Percentiles rank a stretch among this genome's conserved stretches.
phyloP scores from a whole-genome alignment of 257 asterid species.

The Plantago ovata region DNA sequence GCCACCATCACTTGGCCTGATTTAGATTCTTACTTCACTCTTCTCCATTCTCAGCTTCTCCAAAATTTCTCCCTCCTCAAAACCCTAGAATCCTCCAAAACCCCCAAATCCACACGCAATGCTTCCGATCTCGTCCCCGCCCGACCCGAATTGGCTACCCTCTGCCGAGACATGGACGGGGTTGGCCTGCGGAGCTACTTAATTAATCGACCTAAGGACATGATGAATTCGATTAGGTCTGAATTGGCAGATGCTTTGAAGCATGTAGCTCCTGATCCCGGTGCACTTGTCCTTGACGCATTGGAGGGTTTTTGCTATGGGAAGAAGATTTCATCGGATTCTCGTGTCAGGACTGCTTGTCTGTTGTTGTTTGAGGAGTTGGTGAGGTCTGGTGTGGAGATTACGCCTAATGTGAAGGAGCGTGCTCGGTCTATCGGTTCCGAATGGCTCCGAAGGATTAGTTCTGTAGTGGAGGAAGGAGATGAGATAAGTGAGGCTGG shows the following conservation, averaged over 20 bases:
- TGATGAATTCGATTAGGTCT: constrained; percentile 36
- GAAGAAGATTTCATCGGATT: constrained; percentile 9
- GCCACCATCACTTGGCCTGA: constrained; percentile 39
- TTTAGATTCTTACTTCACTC: constrained; percentile 42
- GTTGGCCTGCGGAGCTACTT: constrained; percentile 43
- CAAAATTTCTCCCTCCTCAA: constrained; percentile 34
- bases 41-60: constrained; percentile 40
- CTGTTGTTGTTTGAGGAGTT: constrained; percentile 55
- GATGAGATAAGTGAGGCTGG: constrained; percentile 33
- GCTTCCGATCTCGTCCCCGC: constrained; percentile 30
- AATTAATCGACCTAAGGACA: constrained; percentile 45
- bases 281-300: constrained; percentile 45
- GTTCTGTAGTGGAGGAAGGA: constrained; percentile 30
- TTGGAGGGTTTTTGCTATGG: constrained; percentile 40
- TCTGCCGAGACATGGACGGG: constrained; percentile 57
- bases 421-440: constrained; percentile 35
- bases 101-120: constrained; percentile 14
- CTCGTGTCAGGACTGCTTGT: constrained; percentile 38
- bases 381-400: constrained; percentile 38
- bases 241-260: constrained; percentile 56
- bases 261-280: constrained; percentile 48
- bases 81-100: constrained; percentile 22
- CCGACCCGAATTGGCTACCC: constrained; percentile 43
- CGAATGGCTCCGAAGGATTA: constrained; percentile 40
- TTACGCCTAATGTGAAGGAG: constrained; percentile 32